These are phyloP conservation scores for Cyanidium caldarium DNA, from an alignment of 23 red algal species.

Conservation along the genomic window DNA sequence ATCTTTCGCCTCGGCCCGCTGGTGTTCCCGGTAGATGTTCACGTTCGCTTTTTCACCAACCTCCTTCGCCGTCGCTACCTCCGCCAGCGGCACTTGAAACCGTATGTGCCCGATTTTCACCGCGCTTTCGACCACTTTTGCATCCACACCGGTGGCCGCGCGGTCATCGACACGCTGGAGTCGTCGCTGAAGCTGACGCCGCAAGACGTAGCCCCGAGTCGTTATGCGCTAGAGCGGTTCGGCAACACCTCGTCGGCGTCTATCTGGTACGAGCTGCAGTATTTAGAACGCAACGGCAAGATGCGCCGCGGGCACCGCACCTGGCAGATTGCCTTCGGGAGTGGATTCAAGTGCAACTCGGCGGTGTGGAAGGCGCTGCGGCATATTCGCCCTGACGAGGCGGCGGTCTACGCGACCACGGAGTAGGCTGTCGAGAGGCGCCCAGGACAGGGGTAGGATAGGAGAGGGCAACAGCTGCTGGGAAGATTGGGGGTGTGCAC, in stretches of 20 bases:
- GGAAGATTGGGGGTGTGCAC: too few relatives aligned
- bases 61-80: conserved; percentile 14
- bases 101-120: conserved; percentile 94
- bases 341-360: conserved; percentile 97
- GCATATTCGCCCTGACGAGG: too few relatives aligned
- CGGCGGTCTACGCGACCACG: too few relatives aligned
- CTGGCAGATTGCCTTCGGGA: conserved; percentile 96
- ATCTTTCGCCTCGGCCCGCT: conserved; percentile 61
- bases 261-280: conserved; percentile 96
- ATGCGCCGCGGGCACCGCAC: conserved; percentile 53
- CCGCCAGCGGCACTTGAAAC: conserved; percentile 2
- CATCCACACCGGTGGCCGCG: conserved; percentile 88
- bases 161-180: conserved; percentile 90
- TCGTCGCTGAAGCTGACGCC: conserved; percentile 54
- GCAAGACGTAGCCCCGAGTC: conserved; percentile 54
- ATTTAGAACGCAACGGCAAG: conserved; percentile 49
- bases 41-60: conserved; percentile 54
- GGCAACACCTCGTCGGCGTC: conserved; percentile 90
- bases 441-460: too few relatives aligned
- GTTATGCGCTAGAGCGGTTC: conserved; percentile 63
- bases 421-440: too few relatives aligned
- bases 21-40: conserved; percentile 75
- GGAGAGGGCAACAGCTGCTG: too few relatives aligned
- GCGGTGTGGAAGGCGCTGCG: conserved; percentile 74
- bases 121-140: conserved; percentile 93